A percentile compares a stretch with the other conserved stretches of the same genome.
Evolutionary conservation across 495 filamentous ascomycete genomes (phyloP).

Genomic region (Aspergillus funiculosus): DNA sequence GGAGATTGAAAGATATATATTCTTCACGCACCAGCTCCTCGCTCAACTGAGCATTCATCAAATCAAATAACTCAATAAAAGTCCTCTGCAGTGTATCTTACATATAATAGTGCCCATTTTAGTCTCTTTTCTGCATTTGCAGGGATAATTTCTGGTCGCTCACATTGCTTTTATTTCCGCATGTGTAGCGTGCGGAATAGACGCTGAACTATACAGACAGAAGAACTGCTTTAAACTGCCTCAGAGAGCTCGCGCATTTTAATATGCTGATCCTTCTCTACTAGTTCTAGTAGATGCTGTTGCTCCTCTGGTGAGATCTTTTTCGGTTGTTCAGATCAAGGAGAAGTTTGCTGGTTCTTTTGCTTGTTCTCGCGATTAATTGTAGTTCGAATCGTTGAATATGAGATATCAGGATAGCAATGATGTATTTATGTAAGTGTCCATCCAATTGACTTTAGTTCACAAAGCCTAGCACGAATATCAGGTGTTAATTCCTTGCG

Average conservation of each 20-base stretch:
- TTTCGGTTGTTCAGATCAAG: background rate
- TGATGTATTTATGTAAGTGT: background rate
- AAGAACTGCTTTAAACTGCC: background rate
- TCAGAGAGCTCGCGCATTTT: background rate
- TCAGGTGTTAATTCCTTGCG: constrained; percentile 1
- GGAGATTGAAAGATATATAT: background rate
- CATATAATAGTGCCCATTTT: background rate
- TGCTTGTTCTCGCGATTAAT: background rate
- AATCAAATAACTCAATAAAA: background rate
- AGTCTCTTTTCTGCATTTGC: background rate
- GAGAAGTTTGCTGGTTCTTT: background rate
- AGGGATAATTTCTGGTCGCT: background rate
- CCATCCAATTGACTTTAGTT: background rate
- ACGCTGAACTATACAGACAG: background rate
- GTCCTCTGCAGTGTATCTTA: background rate
- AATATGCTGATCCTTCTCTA: background rate
- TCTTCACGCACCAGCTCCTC: background rate
- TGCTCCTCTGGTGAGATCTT: background rate
- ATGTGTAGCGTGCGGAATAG: background rate
- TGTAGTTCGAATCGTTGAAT: background rate
- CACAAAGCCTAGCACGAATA: constrained; percentile 2
- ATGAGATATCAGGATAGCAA: background rate
- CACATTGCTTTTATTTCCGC: background rate
- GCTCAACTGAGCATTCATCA: background rate
- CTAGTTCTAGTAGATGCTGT: background rate